Base-by-base conservation (phyloP, 495 filamentous ascomycete genomes). In the Pyrenula massariospora region DNA sequence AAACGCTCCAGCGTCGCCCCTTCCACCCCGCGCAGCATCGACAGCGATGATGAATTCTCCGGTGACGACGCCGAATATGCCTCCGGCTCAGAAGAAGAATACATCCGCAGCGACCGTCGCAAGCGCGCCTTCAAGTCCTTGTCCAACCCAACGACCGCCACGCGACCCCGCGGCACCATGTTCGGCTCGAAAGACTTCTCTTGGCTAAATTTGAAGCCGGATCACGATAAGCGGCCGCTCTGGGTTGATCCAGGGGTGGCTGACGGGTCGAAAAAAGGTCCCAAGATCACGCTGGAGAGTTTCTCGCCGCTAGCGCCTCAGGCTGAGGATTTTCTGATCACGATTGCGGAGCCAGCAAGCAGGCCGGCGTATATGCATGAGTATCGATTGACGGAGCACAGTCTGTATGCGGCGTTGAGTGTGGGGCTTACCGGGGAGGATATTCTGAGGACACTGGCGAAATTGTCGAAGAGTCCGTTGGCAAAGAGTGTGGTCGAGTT, bases 261-360 rank as follows among this genome's bases (percentile, higher is more conserved):
- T 21, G 50, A 20, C 10, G 50, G 50, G 19, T 52, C 50, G 50
- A 63, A 76, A 22, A 87, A 85, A 63, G 90, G 88, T 50, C 62
- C 58, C 20, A 83, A 84, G 58, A 91, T 99, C 65, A 89, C 93
- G 22, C 77, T 97, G n/a, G 93, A 99, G 76, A 94, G 89, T 59
- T 97, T 96, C 74, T 90, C 84, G 25, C 87, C 91, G 1, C 70
- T 91, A 48, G 86, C 91, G 21, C 76, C 83, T 31, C 85, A 91
- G 64, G 93, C 90, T 1, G 88, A 95, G 60, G 90, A 95, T 66
- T 96, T 98, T 69, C 75, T 98, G 56, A 94, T 92, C 54, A 95
- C 91, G 48, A 89, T 98, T 62, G 91, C 92, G 42, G 93, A 98
- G 71, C 93, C 93, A 48, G 73, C 89, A 59, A 95, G 90, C 22